Conservation (phyloP, 1,139 yeast species). For the Geotrichum citri-aurantii region DNA sequence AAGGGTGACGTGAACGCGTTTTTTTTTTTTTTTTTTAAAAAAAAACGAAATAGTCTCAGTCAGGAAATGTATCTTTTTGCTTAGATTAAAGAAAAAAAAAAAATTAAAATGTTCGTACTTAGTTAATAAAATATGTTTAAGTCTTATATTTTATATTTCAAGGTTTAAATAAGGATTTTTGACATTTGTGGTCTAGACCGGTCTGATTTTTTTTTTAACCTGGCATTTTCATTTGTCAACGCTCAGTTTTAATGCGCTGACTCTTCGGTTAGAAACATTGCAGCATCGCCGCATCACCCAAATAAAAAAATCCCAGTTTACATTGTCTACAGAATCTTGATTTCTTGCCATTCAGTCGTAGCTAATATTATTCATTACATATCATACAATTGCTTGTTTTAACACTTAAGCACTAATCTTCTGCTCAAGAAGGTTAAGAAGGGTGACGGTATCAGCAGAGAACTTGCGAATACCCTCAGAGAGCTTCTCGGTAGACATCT, state of each 20-base stretch:
- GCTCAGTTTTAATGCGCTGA: too few relatives aligned
- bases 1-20: background rate
- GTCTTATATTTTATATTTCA: background rate
- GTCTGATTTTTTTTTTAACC: too few relatives aligned
- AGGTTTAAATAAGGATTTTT: too few relatives aligned
- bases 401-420: constrained; percentile 41
- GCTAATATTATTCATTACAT: background rate
- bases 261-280: too few relatives aligned
- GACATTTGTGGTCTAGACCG: background rate
- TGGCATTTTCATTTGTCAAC: too few relatives aligned
- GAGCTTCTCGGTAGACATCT: constrained; percentile 98
- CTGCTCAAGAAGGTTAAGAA: constrained; percentile 70
- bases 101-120: too few relatives aligned
- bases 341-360: background rate
- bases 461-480: constrained; percentile 97
- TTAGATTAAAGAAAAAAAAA: too few relatives aligned
- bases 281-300: too few relatives aligned
- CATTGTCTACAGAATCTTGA: background rate
- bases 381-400: background rate
- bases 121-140: too few relatives aligned
- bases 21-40: too few relatives aligned
- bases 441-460: constrained; percentile 88
- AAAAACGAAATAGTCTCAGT: background rate
- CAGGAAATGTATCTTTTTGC: background rate
- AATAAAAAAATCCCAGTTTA: too few relatives aligned